phyloP scores from a whole-genome alignment of 2,329 filamentous ascomycete species.

The Colletotrichum navitas region DNA sequence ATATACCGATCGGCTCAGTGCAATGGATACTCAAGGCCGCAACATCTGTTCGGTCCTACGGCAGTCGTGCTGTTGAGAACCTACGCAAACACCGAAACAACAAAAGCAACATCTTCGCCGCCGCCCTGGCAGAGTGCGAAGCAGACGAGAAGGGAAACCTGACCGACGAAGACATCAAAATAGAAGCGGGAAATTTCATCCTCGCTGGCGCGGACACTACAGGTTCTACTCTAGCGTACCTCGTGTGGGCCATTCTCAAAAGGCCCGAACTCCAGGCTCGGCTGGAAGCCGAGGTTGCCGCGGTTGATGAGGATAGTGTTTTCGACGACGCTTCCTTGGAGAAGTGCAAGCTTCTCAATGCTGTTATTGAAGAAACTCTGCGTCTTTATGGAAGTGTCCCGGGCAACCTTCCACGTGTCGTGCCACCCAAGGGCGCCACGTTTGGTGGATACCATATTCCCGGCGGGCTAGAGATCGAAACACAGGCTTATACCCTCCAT shows the following conservation, averaged over 20 bases:
- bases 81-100: conserved; percentile 9
- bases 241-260: conserved; percentile 56
- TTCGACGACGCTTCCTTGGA: conserved; percentile 52
- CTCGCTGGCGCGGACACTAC: conserved; percentile 66
- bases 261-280: conserved; percentile 48
- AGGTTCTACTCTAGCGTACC: conserved; percentile 62
- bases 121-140: conserved; percentile 21
- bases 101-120: conserved; percentile 21
- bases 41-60: conserved; percentile 1
- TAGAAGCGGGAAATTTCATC: conserved; percentile 60
- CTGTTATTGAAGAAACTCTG: conserved; percentile 60
- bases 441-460: conserved; percentile 56
- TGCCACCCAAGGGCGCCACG: conserved; percentile 55
- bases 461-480: conserved; percentile 54
- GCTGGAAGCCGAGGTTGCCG: conserved; percentile 52
- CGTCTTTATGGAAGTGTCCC: conserved; percentile 58
- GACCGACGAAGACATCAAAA: conserved; percentile 50
- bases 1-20: neutral
- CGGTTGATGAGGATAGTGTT: conserved; percentile 19
- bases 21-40: neutral
- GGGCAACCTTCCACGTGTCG: conserved; percentile 53
- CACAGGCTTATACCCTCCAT: conserved; percentile 62
- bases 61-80: conserved; percentile 23
- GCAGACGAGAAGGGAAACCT: conserved; percentile 13
- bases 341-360: conserved; percentile 55